phyloP scores from a whole-genome alignment of 257 asterid genomes.

The Penstemon davidsonii region DNA sequence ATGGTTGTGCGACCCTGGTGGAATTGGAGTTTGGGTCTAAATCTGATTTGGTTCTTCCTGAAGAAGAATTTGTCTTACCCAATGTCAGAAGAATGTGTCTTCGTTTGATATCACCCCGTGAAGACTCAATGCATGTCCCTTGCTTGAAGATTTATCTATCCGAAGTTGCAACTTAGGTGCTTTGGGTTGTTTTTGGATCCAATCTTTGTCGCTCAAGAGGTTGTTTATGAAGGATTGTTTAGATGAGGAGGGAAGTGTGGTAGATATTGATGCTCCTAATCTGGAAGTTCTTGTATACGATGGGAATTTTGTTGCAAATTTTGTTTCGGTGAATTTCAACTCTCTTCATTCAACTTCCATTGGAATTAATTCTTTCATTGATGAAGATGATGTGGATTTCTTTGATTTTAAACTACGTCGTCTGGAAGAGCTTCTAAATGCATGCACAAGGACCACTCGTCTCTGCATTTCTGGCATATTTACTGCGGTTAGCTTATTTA shows the following conservation, averaged over 20 bases:
- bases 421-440: neutral
- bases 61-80: neutral
- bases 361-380: neutral
- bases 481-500: neutral
- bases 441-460: neutral
- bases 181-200: neutral
- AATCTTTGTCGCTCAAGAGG: neutral
- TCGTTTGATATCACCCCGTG: neutral
- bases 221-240: neutral
- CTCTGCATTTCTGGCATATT: neutral
- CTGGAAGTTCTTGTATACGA: neutral
- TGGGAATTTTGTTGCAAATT: neutral
- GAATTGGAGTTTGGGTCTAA: neutral
- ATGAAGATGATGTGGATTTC: neutral
- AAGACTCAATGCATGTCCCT: neutral
- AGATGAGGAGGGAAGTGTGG: neutral
- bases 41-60: neutral
- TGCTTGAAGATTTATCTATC: neutral
- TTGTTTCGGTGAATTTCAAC: neutral
- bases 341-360: constrained; percentile 3
- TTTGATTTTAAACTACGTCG: too few species aligned
- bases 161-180: neutral
- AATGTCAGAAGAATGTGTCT: neutral
- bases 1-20: constrained; percentile 1
- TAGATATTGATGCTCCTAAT: neutral